Percentiles rank a stretch among this genome's conserved stretches.
phyloP scores from a whole-genome alignment of 2,329 filamentous ascomycete genomes.

The Monilinia aucupariae region DNA sequence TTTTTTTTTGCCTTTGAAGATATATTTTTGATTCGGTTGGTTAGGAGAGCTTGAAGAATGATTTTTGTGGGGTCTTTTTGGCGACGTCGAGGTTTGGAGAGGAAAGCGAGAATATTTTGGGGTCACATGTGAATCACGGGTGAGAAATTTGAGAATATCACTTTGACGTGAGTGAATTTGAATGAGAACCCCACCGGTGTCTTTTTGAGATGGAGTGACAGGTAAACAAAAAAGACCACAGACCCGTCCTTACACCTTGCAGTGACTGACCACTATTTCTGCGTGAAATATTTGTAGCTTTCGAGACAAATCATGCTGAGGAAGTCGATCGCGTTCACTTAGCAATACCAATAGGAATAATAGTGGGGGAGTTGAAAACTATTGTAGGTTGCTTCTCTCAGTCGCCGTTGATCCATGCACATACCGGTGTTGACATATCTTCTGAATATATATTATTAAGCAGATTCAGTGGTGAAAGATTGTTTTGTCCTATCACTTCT shows the following conservation, averaged over 20 bases:
- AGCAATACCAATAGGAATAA: too few relatives aligned
- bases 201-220: too few relatives aligned
- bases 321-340: too few relatives aligned
- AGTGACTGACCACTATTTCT: too few relatives aligned
- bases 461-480: neutral
- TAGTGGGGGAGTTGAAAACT: too few relatives aligned
- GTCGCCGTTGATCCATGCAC: neutral
- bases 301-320: too few relatives aligned
- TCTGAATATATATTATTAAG: neutral
- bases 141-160: neutral
- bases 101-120: neutral
- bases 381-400: neutral
- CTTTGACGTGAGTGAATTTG: neutral
- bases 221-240: too few relatives aligned
- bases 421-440: too few relatives aligned
- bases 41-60: neutral
- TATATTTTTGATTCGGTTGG: neutral
- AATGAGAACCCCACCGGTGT: neutral
- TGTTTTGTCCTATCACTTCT: neutral
- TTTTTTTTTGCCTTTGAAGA: neutral
- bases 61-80: neutral
- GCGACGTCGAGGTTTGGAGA: neutral
- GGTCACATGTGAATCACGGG: neutral
- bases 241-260: too few relatives aligned
- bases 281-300: too few relatives aligned